Base-by-base conservation (phyloP, 73 alveolate genomes). In the Paramecium biaurelia region DNA sequence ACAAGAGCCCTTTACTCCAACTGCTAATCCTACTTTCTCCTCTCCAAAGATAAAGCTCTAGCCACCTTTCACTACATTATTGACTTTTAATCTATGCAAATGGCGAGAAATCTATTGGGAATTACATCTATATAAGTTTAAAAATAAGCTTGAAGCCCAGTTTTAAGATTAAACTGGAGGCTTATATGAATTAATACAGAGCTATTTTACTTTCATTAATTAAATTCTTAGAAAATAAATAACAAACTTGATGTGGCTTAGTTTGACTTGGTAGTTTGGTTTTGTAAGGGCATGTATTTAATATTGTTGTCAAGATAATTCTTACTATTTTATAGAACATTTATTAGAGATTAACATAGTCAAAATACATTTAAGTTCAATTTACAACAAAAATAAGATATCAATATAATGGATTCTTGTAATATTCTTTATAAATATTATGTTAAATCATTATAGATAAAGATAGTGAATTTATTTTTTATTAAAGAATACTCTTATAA, bases 21-120 rank as follows among this genome's bases (percentile, higher is more conserved):
- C 90, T 38, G 90, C 90, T 20, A 79, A 42, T 3, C 90, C 90
- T 43, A 79, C 90, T 43, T 79, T 79, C 32, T 79, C 90, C n/a
- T 79, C 72, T 11, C 76, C 56, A 45, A 79, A 79, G 12, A 79
- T 38, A n/a, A 30, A 79, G 14, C 47, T 47, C 28, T 26, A 45
- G n/a, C 90, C 90, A 10, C 90, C 90, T 18, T 41, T 79, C 35
- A 24, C 30, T 24, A 79, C 74, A 23, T 47, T 79, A 18, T 79
- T 41, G 24, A 79, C 90, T 47, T 79, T 79, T 4, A 79, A 47
- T 38, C 90, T 1, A 79, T 79, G 90, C 34, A 79, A 30, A 20
- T 79, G 90, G 23, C 58, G 56, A 72, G 86, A 32, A 15, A 72
- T 72, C 32, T 72, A 35, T 35, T 72, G 9, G 12, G 86, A 72